Base-by-base conservation (phyloP, 2,329 filamentous ascomycete genomes). In the Colletotrichum echinochloae region DNA sequence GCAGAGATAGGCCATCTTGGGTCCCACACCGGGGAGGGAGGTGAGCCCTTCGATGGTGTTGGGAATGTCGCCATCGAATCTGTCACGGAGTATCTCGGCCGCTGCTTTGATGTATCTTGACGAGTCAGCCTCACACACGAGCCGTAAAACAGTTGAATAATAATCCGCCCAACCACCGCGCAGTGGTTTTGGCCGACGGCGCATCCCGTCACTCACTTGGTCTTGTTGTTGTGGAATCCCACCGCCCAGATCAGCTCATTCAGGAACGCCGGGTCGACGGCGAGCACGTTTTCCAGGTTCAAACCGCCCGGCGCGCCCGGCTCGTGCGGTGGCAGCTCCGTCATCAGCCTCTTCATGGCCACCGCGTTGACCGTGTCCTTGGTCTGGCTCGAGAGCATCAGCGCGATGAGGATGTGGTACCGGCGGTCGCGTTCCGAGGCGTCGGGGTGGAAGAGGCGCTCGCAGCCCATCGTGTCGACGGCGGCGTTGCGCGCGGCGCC, bases 391-490 rank as follows among this genome's bases (percentile, higher is more conserved):
- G 92, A 95, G 41, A 98, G 87, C 95, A 98, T 97, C 72, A 98
- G 85, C 18, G 94, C 89, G 48, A 97, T 86, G 37, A 98, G 88
- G 3, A 94, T 97, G 77, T 98, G 95, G 76, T 97, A 95, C 8
- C 95, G 88, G 78, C 90, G 90, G 77, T 89, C 87, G 68, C 82
- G 84, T 33, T 84, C 78, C 67, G 82, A 85, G 14, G 87, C 85
- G 1, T 75, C 80, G 20, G 82, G 79, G 57, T 86, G 82, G 3
- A 92, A 93, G 12, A 96, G 85, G 9, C 89, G 88, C 81, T 94
- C 94, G 81, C 96, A 99, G 14, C 96, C 96, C 95, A 98, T 98
- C 0, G 95, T 98, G 80, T 99, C 96, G 14, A 99, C 96, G 0
- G 95, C 93, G 0, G 96, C 96, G 87, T 92, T 81, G 83, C 88